Base-by-base conservation (phyloP, 2,329 filamentous ascomycete species). In the Xylaria sp. region DNA sequence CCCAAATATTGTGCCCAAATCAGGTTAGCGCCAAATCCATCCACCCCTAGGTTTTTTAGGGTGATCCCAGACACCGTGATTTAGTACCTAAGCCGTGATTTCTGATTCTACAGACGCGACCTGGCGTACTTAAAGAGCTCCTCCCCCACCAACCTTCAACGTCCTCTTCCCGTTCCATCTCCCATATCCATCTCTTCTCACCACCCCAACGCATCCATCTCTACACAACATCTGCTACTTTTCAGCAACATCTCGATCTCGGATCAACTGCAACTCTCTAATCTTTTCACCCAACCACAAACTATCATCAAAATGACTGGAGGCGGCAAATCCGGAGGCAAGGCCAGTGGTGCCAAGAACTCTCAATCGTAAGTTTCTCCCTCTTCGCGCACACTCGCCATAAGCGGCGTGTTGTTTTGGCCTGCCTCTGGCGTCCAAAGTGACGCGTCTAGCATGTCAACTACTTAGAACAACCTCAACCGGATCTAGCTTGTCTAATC, bases 301-400 rank as follows among this genome's bases (percentile, higher is more conserved):
- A 76, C 76, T 75, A 79, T 75, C 74, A 81, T 89, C 91, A 98
- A 93, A 92, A 99, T 99, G 96, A 97, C 96, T 93, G 95, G 95
- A 90, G 95, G 95, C 85, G 96, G 96, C 85, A 99, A 99, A 88
- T 98, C 95, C 87, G 96, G 96, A 85, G 96, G 96, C 91, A 98
- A 98, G 92, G 94, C 95, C 88, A 95, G 92, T 87, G 94, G 94
- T 87, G 92, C 92, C 88, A 99, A 99, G 93, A 97, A 92, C 89
- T 93, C 96, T 81, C 96, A 98, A 89, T 98, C 94, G 96, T 98
- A 87, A 90, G 94, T 92, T 61, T 69, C 65, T 64, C 59, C 64
- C 74, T 39, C 17, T 27, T 36, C 4, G 24, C 21, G n/a, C 47
- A 14, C 42, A 8, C 39, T 17, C 34, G 2, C 48, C 30, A 2